Base-by-base conservation (phyloP, 306 rosid genomes). In the Prunus padus region DNA sequence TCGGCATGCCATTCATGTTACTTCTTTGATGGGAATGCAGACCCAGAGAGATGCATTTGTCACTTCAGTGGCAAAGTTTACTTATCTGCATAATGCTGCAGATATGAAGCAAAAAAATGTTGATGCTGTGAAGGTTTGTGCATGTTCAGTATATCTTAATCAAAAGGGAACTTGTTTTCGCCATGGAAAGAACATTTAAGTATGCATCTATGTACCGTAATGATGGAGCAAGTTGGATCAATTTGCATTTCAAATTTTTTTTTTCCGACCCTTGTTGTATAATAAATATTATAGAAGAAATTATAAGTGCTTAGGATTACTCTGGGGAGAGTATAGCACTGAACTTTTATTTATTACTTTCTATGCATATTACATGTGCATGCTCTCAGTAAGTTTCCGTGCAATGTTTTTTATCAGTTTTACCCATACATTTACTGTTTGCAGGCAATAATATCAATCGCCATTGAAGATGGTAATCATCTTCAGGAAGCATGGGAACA, bases 21-120 rank as follows among this genome's bases (percentile, higher is more conserved):
- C 99, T 66, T 90, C 99, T 30, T 82, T 96, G 74, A 86, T 92
- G 99, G 91, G 98, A 69, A 88, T 96, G 98, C 99, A 96, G 88
- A 96, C 98, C 62, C 99, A 96, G 79, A 89, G 97, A 84, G 97
- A 96, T 80, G 99, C 99, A 74, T 96, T 96, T 75, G 98, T 96
- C 73, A 90, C 99, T 72, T 96, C 99, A 76, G 88, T 92, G 86
- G 99, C 99, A 72, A 96, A 96, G 88, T 96, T 96, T 84, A 96
- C 99, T 55, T 80, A 86, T 87, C 91, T 96, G 61, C 99, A 96
- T 77, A 88, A 93, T 90, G 99, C 99, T 80, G 98, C 92, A 64
- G 98, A 96, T 83, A 96, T 96, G 97, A 92, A 88, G 82, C 99
- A 96, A 85, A 96, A 96, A 81, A 96, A 96, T 84, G 99, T 96